Evolutionary conservation across 2,329 filamentous ascomycete species (phyloP).

Genomic region (Aspergillus terreus): DNA sequence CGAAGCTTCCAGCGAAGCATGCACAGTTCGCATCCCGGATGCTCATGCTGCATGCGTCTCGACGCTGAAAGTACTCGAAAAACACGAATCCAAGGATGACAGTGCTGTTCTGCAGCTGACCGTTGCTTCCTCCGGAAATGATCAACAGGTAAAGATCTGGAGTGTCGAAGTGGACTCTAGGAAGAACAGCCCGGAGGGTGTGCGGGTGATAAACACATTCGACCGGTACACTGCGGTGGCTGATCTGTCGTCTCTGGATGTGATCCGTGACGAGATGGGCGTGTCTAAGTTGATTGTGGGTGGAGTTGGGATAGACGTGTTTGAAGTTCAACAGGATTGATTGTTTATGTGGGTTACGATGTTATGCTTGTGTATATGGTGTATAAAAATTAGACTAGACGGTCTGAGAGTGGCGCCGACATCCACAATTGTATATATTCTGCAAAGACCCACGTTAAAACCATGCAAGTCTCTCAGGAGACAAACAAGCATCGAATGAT

Average conservation of each 20-base stretch:
- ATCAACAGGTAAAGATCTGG: constrained; percentile 47
- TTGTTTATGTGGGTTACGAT: constrained; percentile 5
- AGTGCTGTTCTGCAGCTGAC: constrained; percentile 13
- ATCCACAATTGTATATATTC: background rate
- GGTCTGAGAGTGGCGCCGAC: background rate
- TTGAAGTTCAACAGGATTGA: constrained; percentile 19
- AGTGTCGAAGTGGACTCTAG: constrained; percentile 26
- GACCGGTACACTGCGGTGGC: constrained; percentile 49
- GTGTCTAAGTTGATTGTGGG: constrained; percentile 37
- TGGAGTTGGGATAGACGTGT: constrained; percentile 50
- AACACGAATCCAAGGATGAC: constrained; percentile 2
- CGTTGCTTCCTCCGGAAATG: constrained; percentile 42
- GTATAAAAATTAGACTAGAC: background rate
- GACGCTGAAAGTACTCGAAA: constrained; percentile 31
- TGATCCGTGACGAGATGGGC: constrained; percentile 21
- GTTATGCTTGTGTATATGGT: constrained; percentile 8
- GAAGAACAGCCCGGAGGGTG: constrained; percentile 15
- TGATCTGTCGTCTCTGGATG: constrained; percentile 52
- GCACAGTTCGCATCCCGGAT: constrained; percentile 35
- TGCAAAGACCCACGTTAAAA: background rate
- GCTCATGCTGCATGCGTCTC: constrained; percentile 46
- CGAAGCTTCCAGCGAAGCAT: constrained; percentile 17
- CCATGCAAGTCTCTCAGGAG: background rate
- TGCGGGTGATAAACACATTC: constrained; percentile 21
- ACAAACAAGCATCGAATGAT: background rate